Conservation (phyloP, 2,329 filamentous ascomycete species). For the Neonectria punicea region DNA sequence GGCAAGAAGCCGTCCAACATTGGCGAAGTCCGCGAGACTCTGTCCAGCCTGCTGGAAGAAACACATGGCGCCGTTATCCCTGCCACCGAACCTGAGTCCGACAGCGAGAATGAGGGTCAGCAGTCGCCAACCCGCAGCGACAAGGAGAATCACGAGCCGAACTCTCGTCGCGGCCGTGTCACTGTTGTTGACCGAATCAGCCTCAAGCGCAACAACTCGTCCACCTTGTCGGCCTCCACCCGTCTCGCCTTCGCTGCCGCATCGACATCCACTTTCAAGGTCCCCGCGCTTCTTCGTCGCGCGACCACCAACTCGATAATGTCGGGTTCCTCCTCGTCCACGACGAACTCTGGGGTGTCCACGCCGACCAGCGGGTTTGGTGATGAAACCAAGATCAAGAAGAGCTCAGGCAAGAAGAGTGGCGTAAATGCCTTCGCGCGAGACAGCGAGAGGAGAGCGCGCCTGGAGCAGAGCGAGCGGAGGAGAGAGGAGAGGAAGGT, state of each 20-base stretch:
- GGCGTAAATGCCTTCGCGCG: constrained; percentile 70
- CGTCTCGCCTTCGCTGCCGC: constrained; percentile 68
- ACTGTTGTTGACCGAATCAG: constrained; percentile 78
- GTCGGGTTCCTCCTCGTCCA: constrained; percentile 49
- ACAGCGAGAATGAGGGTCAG: constrained; percentile 55
- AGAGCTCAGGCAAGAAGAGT: constrained; percentile 68
- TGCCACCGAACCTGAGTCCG: constrained; percentile 51
- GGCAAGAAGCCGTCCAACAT: constrained; percentile 78
- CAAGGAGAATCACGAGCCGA: constrained; percentile 61
- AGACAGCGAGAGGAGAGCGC: constrained; percentile 66
- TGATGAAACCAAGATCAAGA: constrained; percentile 67
- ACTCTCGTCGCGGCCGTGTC: constrained; percentile 50
- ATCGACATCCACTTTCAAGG: constrained; percentile 65
- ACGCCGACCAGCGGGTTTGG: constrained; percentile 53
- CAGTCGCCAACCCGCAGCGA: constrained; percentile 47
- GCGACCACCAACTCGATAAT: constrained; percentile 75
- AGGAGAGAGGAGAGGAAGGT: constrained; percentile 68
- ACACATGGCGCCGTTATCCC: constrained; percentile 62
- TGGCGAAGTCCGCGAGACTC: constrained; percentile 82
- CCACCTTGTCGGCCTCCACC: constrained; percentile 43
- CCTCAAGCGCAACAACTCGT: constrained; percentile 68
- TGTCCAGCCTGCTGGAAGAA: constrained; percentile 86
- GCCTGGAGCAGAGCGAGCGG: constrained; percentile 66
- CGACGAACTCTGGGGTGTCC: constrained; percentile 48
- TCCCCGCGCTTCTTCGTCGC: constrained; percentile 76